Evolutionary conservation across 2,329 filamentous ascomycete species (phyloP).

Genomic region (Aspergillus calidoustus): DNA sequence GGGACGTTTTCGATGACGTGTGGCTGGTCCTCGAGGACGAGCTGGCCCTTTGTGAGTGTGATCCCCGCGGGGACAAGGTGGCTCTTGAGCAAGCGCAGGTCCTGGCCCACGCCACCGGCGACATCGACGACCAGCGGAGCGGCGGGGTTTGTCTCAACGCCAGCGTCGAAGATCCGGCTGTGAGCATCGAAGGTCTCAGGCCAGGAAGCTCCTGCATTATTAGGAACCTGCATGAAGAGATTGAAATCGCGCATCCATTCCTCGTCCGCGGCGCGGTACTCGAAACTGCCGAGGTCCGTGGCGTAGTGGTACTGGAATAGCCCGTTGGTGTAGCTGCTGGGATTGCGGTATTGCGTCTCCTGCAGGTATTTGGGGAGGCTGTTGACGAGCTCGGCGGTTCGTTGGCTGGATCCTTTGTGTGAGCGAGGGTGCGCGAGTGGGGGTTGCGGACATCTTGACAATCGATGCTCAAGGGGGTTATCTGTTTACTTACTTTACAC

Average conservation of each 20-base stretch:
- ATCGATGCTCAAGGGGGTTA: not conserved
- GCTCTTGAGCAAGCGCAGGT: constrained; percentile 14
- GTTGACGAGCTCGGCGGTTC: not conserved
- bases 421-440: not conserved
- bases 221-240: constrained; percentile 29
- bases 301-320: constrained; percentile 28
- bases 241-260: constrained; percentile 24
- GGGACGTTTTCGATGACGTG: not conserved
- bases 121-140: constrained; percentile 27
- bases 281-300: constrained; percentile 20
- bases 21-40: not conserved
- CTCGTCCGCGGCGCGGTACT: constrained; percentile 21
- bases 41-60: not conserved
- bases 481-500: not conserved
- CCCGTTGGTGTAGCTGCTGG: constrained; percentile 15
- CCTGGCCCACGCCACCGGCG: constrained; percentile 25
- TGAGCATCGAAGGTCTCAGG: constrained; percentile 29
- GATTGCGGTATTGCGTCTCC: constrained; percentile 12
- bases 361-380: constrained; percentile 6
- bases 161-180: constrained; percentile 25
- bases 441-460: too few relatives aligned
- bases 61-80: constrained; percentile 4
- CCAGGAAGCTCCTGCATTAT: constrained; percentile 24
- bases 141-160: constrained; percentile 15
- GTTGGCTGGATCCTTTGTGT: not conserved